Evolutionary conservation across 306 rosid genomes (phyloP).

Genomic region (Trichosanthes truncata): DNA sequence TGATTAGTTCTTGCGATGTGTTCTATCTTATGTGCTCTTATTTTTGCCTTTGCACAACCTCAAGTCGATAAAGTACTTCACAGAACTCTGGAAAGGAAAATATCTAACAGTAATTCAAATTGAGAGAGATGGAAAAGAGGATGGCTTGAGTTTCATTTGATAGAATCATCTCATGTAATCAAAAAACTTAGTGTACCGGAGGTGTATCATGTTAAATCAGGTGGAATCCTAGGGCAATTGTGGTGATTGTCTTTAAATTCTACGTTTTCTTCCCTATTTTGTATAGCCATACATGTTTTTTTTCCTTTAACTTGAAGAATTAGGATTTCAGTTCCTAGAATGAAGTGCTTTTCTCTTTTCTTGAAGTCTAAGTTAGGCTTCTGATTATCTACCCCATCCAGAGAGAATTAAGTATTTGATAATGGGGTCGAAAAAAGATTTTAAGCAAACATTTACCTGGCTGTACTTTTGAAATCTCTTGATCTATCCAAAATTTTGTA

Average conservation of each 20-base stretch:
- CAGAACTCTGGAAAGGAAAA: background rate
- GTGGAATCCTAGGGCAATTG: background rate
- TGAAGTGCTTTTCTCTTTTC: too few species aligned
- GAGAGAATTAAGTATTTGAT: background rate
- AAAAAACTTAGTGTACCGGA: background rate
- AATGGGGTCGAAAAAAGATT: background rate
- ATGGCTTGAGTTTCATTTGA: too few species aligned
- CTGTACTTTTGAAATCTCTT: background rate
- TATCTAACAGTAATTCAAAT: background rate
- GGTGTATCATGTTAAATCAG: background rate
- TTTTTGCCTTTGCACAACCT: background rate
- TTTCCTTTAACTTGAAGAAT: background rate
- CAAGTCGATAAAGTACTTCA: background rate
- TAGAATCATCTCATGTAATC: background rate
- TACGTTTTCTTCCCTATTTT: background rate
- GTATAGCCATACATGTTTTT: too few species aligned
- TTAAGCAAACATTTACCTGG: background rate
- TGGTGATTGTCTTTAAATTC: background rate
- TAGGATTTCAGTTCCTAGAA: too few species aligned
- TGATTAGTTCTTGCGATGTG: constrained; percentile 1
- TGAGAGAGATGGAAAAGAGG: background rate
- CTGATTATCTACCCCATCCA: background rate
- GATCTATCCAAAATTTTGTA: background rate
- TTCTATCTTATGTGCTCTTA: background rate
- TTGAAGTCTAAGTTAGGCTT: too few species aligned